phyloP scores from a whole-genome alignment of 192 early-diverging fungal genomes.

The Linnemannia schmuckeri region DNA sequence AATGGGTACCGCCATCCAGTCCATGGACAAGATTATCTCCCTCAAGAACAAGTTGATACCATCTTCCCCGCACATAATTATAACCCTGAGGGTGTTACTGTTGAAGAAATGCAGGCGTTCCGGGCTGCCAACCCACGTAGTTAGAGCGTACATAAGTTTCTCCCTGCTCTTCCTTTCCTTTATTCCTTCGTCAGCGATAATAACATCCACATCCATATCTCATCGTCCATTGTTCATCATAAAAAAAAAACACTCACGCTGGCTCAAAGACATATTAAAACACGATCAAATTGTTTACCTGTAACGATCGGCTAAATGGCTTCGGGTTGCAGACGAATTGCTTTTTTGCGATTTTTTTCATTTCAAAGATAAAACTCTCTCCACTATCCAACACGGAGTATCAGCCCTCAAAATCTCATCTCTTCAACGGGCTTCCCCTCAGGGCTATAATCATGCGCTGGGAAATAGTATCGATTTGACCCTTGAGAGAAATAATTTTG shows the following conservation, averaged over 20 bases:
- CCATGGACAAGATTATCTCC: conserved; percentile 37
- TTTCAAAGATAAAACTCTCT: too few relatives aligned
- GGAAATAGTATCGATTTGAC: conserved; percentile 27
- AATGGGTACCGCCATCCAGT: conserved; percentile 15
- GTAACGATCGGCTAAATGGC: too few relatives aligned
- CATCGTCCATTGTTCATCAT: too few relatives aligned
- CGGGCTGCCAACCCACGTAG: conserved; percentile 4
- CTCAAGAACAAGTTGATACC: conserved; percentile 24
- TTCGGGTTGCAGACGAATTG: too few relatives aligned
- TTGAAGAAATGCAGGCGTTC: conserved; percentile 23
- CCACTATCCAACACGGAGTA: not conserved
- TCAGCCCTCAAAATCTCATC: conserved; percentile 7
- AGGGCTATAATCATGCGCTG: conserved; percentile 31
- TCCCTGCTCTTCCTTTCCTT: too few relatives aligned
- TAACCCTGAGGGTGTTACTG: conserved; percentile 24
- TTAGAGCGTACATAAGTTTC: too few relatives aligned
- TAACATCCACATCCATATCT: too few relatives aligned
- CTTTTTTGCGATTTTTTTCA: too few relatives aligned
- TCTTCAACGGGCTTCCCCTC: conserved; percentile 26
- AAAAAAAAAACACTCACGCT: too few relatives aligned
- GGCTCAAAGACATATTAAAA: too few relatives aligned
- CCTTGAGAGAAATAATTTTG: conserved; percentile 31
- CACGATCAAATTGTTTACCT: too few relatives aligned
- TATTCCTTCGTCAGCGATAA: too few relatives aligned
- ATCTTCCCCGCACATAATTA: conserved; percentile 46